A percentile compares a stretch with the other conserved stretches of the same genome.
Conservation (phyloP, 2,329 filamentous ascomycete species). For the Seiridium unicorne region DNA sequence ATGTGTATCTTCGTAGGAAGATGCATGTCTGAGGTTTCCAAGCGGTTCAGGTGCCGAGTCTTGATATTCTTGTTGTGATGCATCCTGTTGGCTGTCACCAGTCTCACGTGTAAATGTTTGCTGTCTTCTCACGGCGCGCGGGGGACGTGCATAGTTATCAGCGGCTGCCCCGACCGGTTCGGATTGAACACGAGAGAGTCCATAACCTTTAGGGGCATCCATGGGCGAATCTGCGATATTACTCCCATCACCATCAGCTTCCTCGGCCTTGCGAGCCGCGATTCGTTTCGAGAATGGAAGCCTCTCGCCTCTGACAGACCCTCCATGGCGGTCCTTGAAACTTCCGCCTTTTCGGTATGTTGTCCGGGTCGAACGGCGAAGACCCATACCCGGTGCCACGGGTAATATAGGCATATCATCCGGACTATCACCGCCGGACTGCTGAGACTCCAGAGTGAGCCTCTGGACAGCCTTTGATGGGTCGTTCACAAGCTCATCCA, state of each 20-base stretch:
- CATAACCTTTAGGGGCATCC: conserved; percentile 48
- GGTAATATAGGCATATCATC: conserved; percentile 88
- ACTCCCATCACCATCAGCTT: conserved; percentile 45
- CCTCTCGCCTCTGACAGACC: conserved; percentile 56
- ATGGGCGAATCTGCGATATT: conserved; percentile 33
- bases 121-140: conserved; percentile 43
- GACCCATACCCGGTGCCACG: conserved; percentile 70
- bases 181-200: conserved; percentile 64
- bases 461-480: conserved; percentile 70
- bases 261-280: conserved; percentile 61
- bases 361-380: conserved; percentile 88
- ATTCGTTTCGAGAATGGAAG: conserved; percentile 73
- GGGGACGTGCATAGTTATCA: conserved; percentile 65
- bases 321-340: conserved; percentile 72
- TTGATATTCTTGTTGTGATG: conserved; percentile 33
- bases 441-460: conserved; percentile 57
- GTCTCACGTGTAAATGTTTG: conserved; percentile 49
- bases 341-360: conserved; percentile 86
- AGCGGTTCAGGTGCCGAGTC: conserved; percentile 15
- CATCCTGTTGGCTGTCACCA: conserved; percentile 35
- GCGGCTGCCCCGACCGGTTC: conserved; percentile 52
- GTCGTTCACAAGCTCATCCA: conserved; percentile 83
- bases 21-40: conserved; percentile 15
- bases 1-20: conserved; percentile 17
- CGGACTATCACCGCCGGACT: conserved; percentile 38